Conservation (phyloP, 345 rosid species). For the Eucalyptus tenuipes region DNA sequence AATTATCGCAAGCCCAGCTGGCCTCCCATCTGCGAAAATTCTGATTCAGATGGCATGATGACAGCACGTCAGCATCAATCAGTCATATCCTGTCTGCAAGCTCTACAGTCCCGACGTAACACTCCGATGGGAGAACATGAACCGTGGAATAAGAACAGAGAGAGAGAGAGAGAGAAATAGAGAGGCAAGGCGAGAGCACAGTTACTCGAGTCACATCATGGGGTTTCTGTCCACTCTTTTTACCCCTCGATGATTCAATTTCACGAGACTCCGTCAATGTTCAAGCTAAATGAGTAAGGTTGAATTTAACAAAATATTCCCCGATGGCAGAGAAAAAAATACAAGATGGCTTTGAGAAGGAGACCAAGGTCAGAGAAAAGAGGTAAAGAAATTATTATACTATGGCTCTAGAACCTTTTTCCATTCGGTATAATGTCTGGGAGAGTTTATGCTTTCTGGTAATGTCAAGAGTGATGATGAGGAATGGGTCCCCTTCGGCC, state of each 20-base stretch:
- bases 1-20: not conserved
- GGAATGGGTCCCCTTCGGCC: conserved; percentile 5
- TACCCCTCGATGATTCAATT: not conserved
- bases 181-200: not conserved
- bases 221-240: not conserved
- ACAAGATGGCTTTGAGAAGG: conserved; percentile 18
- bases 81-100: not conserved
- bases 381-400: not conserved
- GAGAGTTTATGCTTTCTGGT: not conserved
- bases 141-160: not conserved
- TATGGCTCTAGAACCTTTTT: conserved; percentile 13
- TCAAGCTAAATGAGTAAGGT: not conserved
- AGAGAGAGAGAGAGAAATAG: not conserved
- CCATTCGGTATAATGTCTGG: conserved; percentile 21
- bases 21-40: not conserved
- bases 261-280: not conserved
- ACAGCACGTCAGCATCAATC: not conserved
- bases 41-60: not conserved
- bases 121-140: not conserved
- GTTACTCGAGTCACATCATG: not conserved
- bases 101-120: not conserved
- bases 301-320: not conserved
- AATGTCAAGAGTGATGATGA: not conserved
- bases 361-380: not conserved
- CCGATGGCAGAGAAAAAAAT: conserved; percentile 1